Evolutionary conservation across 2,329 filamentous ascomycete genomes (phyloP).

Genomic region (Penicillium palitans): DNA sequence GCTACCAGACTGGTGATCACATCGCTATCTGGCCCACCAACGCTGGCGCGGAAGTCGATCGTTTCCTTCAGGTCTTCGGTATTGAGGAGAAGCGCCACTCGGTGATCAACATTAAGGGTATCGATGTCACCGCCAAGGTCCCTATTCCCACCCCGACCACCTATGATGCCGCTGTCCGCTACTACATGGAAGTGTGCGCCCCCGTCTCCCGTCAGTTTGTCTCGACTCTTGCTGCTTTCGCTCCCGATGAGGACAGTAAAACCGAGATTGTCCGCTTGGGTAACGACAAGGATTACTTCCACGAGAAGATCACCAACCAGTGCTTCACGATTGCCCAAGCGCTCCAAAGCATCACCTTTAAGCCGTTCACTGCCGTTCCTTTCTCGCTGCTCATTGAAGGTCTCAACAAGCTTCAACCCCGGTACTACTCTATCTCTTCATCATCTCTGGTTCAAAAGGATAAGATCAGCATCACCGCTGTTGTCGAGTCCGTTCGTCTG

Average conservation of each 20-base stretch:
- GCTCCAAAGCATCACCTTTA: slow-evolving; percentile 69
- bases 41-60: slow-evolving; percentile 85
- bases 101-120: slow-evolving; percentile 84
- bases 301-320: slow-evolving; percentile 75
- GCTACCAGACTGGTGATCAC: slow-evolving; percentile 95
- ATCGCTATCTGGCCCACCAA: slow-evolving; percentile 98
- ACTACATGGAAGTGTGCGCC: slow-evolving; percentile 95
- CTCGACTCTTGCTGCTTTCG: slow-evolving; percentile 81
- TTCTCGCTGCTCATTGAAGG: slow-evolving; percentile 96
- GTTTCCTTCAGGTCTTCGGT: slow-evolving; percentile 77
- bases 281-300: slow-evolving; percentile 93
- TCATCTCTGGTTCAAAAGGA: slow-evolving; percentile 92
- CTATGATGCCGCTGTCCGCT: slow-evolving; percentile 87
- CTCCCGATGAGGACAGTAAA: slow-evolving; percentile 80
- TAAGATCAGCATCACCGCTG: slow-evolving; percentile 91
- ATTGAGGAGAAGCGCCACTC: slow-evolving; percentile 73
- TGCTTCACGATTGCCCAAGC: slow-evolving; percentile 89
- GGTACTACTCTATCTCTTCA: slow-evolving; percentile 99
- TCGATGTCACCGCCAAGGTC: slow-evolving; percentile 94
- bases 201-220: slow-evolving; percentile 96
- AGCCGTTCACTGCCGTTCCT: slow-evolving; percentile 80
- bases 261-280: slow-evolving; percentile 86
- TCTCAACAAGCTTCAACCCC: slow-evolving; percentile 89
- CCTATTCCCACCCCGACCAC: slow-evolving; percentile 97
- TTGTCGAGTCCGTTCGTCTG: slow-evolving; percentile 81